Conservation (phyloP, 106 monocot species). For the Hemerocallis citrina region DNA sequence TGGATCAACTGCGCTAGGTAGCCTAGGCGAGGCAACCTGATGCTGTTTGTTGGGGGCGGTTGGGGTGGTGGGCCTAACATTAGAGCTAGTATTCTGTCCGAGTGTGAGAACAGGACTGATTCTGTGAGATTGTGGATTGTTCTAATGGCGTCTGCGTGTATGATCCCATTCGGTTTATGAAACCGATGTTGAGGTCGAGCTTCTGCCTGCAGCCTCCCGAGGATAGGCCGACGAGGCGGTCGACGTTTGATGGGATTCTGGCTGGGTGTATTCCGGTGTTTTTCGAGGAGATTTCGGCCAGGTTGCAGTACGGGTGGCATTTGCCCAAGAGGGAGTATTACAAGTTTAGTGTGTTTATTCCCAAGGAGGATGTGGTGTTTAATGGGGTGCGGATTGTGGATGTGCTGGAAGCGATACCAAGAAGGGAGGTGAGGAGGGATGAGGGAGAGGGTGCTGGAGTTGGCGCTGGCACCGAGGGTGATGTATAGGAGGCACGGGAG, state of each 20-base stretch:
- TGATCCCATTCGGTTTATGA: constrained; percentile 65
- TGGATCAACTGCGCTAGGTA: constrained; percentile 57
- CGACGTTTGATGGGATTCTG: constrained; percentile 81
- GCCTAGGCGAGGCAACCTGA: constrained; percentile 34
- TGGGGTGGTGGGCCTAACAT: constrained; percentile 61
- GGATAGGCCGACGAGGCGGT: constrained; percentile 67
- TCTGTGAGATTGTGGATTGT: constrained; percentile 86
- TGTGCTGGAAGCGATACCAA: constrained; percentile 34
- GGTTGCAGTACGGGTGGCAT: constrained; percentile 83
- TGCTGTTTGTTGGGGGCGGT: constrained; percentile 76
- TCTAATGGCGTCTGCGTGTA: constrained; percentile 56
- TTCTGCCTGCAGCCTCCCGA: constrained; percentile 97
- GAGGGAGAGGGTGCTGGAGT: constrained; percentile 57
- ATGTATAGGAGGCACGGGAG: constrained; percentile 60
- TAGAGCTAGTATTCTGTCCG: constrained; percentile 53
- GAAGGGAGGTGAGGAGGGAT: constrained; percentile 49
- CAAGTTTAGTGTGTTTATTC: constrained; percentile 63
- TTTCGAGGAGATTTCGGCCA: constrained; percentile 75
- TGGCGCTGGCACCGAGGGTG: constrained; percentile 58
- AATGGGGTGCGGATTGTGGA: constrained; percentile 43
- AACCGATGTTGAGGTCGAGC: constrained; percentile 67
- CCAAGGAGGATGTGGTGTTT: constrained; percentile 87
- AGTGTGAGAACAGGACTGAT: constrained; percentile 62
- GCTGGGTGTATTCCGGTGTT: constrained; percentile 92
- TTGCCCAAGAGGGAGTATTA: constrained; percentile 33